Conservation (phyloP, 176 grass and related monocot genomes). For the Pharus latifolius region DNA sequence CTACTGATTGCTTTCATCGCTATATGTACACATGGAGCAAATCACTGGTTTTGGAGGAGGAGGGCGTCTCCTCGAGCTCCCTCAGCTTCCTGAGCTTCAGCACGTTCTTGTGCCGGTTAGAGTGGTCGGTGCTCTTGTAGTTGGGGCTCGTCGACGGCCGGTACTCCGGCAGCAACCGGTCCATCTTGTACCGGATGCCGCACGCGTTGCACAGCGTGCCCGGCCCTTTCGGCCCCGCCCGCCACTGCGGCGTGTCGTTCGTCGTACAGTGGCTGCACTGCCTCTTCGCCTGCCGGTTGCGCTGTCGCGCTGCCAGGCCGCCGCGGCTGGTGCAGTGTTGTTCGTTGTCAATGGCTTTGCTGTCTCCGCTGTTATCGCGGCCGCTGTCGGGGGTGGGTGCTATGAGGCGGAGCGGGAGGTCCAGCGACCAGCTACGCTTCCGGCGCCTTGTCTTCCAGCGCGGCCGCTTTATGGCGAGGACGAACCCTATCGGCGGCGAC, state of each 20-base stretch:
- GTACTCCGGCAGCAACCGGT: conserved; percentile 26
- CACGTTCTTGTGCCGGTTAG: conserved; percentile 39
- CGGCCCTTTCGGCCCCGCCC: conserved; percentile 23
- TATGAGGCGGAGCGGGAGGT: neutral
- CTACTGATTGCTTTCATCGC: too few relatives aligned
- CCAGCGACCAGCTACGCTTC: neutral
- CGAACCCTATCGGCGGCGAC: neutral
- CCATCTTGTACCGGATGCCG: conserved; percentile 25
- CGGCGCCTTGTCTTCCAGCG: neutral
- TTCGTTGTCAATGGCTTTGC: neutral
- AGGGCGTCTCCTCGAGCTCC: too few relatives aligned
- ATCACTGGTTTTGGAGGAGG: too few relatives aligned
- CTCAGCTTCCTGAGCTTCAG: conserved; percentile 11
- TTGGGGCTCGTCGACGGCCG: conserved; percentile 37
- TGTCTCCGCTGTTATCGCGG: neutral
- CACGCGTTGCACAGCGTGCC: conserved; percentile 67
- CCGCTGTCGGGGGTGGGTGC: neutral
- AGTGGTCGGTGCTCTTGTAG: conserved; percentile 24
- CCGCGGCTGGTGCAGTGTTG: neutral
- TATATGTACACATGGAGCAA: too few relatives aligned
- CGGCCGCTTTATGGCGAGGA: neutral
- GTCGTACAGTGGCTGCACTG: conserved; percentile 30
- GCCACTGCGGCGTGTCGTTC: conserved; percentile 53
- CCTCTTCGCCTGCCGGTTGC: neutral
- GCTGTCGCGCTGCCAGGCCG: neutral